A percentile compares a stretch with the other conserved stretches of the same genome.
Evolutionary conservation across 148 eudicot species (phyloP).

Genomic region (Hydrangea macrophylla): DNA sequence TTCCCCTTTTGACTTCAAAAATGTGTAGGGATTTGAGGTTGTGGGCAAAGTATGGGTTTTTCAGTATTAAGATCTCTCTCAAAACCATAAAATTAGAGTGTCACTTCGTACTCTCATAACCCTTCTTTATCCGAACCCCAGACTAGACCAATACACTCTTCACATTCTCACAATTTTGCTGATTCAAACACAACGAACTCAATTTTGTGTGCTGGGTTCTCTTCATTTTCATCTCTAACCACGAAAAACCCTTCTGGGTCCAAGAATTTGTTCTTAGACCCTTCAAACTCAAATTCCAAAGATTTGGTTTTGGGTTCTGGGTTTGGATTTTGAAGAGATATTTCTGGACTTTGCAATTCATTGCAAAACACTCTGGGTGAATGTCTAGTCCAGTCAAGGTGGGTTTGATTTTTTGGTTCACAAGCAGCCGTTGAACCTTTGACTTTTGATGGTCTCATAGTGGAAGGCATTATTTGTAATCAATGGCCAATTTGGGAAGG

Average conservation of each 20-base stretch:
- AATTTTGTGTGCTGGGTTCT: constrained; percentile 5
- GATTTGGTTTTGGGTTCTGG: constrained; percentile 19
- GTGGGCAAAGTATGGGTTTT: too few species aligned
- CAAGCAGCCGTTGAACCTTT: constrained; percentile 51
- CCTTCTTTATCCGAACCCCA: constrained; percentile 26
- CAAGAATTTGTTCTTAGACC: background rate
- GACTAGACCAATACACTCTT: background rate
- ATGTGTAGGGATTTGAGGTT: too few species aligned
- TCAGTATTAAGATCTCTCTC: constrained; percentile 19
- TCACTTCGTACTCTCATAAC: constrained; percentile 9
- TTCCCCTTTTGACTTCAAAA: too few species aligned
- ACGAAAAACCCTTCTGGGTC: constrained; percentile 26
- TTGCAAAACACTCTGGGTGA: constrained; percentile 23
- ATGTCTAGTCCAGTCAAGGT: background rate
- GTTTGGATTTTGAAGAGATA: constrained; percentile 8
- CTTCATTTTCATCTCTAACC: background rate
- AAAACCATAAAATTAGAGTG: constrained; percentile 23
- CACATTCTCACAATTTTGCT: background rate
- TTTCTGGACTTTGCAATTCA: constrained; percentile 16
- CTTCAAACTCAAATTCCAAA: constrained; percentile 11
- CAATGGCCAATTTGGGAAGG: constrained; percentile 70
- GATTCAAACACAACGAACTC: background rate
- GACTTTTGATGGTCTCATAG: constrained; percentile 79
- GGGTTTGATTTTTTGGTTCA: constrained; percentile 45
- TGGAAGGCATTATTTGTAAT: constrained; percentile 63